Evolutionary conservation across 225 moss, liverwort and hornwort genomes (phyloP), one percentile per base, ranked within the genome.

Genomic region (Pleurozium schreberi): DNA sequence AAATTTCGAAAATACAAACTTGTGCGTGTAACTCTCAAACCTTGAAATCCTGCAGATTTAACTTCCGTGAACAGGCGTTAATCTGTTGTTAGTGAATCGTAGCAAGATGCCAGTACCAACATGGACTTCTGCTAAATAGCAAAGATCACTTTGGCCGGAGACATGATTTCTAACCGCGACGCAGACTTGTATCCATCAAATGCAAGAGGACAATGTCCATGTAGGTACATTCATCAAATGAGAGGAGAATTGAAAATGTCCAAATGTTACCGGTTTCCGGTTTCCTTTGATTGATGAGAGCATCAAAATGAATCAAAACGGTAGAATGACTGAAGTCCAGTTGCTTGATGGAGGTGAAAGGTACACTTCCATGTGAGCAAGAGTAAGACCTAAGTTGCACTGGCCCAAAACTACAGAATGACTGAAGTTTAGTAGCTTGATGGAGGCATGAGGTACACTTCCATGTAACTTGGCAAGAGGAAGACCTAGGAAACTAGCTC

Each of bases 361-460:
- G 30, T 87, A 83, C 82, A 92, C 82, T 50, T 78, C 89, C 82
- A 87, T 82, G 70, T 34, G 60, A 69, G 34, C 18, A 33, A 55
- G 19, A 64, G 45, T 11, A 61, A 40, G 36, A 65, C 28, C 66
- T 88, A 36, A 64, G 34, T 80, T 36, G 43, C 53, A 16, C 58
- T 63, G 30, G 63, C 82, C 59, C 42, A 28, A 83, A 82, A 47
- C 25, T 63, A 20, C 50, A 70, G 45, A 73, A 30, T 75, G 42
- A 58, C 86, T 83, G 49, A 79, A 70, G 87, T 70, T 31, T 25
- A 57, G 55, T 50, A 57, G 77, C 49, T 71, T 60, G 52, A 89
- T 85, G 83, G 85, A 88, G 88, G 91, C 82, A 79, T 91, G 91
- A 89, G 91, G 59, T 89, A 89, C 83, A 93, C 83, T 26, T 86